Evolutionary conservation across 2,329 filamentous ascomycete genomes (phyloP).

Genomic region (Diaporthe helianthi): DNA sequence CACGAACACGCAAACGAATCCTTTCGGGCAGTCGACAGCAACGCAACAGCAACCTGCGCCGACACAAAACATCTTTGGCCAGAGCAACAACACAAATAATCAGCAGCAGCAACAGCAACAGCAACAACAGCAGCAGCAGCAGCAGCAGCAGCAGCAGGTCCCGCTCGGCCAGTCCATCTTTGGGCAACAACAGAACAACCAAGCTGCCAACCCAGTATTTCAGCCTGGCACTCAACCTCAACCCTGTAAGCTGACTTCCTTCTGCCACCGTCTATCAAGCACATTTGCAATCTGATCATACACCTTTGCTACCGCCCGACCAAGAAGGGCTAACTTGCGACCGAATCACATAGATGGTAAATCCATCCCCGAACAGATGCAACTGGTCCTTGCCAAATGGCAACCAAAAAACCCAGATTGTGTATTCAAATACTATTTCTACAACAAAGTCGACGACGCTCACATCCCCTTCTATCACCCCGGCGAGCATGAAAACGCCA

Average conservation of each 20-base stretch:
- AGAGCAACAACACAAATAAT: conserved; percentile 43
- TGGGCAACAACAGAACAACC: conserved; percentile 38
- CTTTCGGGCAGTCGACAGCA: conserved; percentile 39
- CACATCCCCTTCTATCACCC: conserved; percentile 80
- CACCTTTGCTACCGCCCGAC: neutral
- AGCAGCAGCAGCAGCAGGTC: conserved; percentile 45
- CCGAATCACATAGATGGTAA: conserved; percentile 64
- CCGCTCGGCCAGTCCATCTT: conserved; percentile 39
- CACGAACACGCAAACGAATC: conserved; percentile 28
- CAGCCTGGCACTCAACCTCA: conserved; percentile 47
- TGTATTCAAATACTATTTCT: conserved; percentile 84
- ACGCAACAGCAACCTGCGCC: conserved; percentile 38
- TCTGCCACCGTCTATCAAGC: neutral
- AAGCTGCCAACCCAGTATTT: conserved; percentile 58
- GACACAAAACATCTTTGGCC: conserved; percentile 49
- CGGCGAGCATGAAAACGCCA: conserved; percentile 72
- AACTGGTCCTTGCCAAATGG: conserved; percentile 76
- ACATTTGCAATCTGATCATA: neutral
- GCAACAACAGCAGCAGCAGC: conserved; percentile 46
- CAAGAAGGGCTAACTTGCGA: conserved; percentile 13
- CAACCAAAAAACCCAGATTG: conserved; percentile 71
- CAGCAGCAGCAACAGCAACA: conserved; percentile 50
- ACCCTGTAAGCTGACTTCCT: conserved; percentile 6
- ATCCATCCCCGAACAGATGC: conserved; percentile 76
- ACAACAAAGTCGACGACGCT: conserved; percentile 80